Evolutionary conservation across 257 asterid species (phyloP).

Genomic region (Euphrasia confusa): DNA sequence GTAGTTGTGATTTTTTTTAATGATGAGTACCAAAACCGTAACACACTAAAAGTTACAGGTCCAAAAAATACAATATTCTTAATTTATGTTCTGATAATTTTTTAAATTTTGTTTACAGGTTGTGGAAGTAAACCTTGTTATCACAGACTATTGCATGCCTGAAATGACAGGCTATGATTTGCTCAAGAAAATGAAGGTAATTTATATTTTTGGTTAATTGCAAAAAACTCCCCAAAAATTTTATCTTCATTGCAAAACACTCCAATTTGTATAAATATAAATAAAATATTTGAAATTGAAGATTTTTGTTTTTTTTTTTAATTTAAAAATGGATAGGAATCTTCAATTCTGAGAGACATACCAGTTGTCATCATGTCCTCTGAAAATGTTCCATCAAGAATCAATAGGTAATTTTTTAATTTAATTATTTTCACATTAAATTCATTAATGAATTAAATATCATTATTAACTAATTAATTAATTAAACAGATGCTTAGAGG

Average conservation of each 20-base stretch:
- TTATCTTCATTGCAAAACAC: too few species aligned
- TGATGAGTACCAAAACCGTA: too few species aligned
- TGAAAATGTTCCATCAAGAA: slow-evolving; percentile 94
- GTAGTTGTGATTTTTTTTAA: too few species aligned
- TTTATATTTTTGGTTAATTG: background rate
- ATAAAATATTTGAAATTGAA: too few species aligned
- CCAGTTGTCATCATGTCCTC: slow-evolving; percentile 99
- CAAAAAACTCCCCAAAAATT: slow-evolving; percentile 1
- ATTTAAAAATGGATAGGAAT: slow-evolving; percentile 53
- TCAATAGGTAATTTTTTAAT: slow-evolving; percentile 59
- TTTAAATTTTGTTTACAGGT: slow-evolving; percentile 26
- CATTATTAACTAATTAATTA: too few species aligned
- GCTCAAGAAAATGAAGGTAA: slow-evolving; percentile 62
- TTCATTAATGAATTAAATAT: too few species aligned
- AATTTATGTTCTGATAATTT: background rate
- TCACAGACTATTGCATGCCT: slow-evolving; percentile 66
- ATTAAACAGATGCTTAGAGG: slow-evolving; percentile 70
- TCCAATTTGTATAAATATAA: background rate
- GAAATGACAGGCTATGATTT: slow-evolving; percentile 64
- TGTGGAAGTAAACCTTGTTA: slow-evolving; percentile 44
- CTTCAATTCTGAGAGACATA: slow-evolving; percentile 68
- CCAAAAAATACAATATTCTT: background rate
- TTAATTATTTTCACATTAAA: background rate
- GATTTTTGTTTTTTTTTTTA: background rate
- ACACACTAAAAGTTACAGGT: too few species aligned